phyloP scores from a whole-genome alignment of 2,329 filamentous ascomycete species.

The Fusarium armeniacum region DNA sequence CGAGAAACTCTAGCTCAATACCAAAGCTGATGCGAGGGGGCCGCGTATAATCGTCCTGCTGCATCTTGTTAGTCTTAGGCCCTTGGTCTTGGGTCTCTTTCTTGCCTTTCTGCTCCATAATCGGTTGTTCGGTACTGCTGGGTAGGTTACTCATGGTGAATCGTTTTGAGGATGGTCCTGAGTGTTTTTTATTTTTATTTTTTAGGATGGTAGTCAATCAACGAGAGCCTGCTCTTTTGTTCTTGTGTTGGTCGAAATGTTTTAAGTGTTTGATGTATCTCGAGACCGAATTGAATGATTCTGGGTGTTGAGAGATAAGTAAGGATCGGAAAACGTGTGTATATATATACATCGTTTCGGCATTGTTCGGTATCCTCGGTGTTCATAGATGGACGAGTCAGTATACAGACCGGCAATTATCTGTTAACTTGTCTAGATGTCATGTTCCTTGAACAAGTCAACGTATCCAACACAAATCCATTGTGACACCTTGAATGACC shows the following conservation, averaged over 20 bases:
- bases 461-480: not conserved
- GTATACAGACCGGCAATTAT: not conserved
- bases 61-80: not conserved
- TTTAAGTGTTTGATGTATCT: not conserved
- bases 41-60: conserved; percentile 27
- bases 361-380: not conserved
- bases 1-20: conserved; percentile 42
- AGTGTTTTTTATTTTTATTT: not conserved
- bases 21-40: conserved; percentile 43
- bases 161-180: not conserved
- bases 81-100: not conserved
- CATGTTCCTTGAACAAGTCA: conserved; percentile 5
- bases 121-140: not conserved
- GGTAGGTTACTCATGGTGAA: not conserved
- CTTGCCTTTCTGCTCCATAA: conserved; percentile 11
- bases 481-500: not conserved
- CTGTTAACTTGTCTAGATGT: not conserved
- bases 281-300: not conserved
- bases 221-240: conserved; percentile 10
- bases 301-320: not conserved
- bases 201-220: not conserved
- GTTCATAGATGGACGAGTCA: conserved; percentile 1
- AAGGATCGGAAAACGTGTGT: not conserved
- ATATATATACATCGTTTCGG: conserved; percentile 7
- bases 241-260: not conserved